Evolutionary conservation across 805 yeast species (phyloP).

Genomic region (Hanseniaspora pseudoguilliermondii): DNA sequence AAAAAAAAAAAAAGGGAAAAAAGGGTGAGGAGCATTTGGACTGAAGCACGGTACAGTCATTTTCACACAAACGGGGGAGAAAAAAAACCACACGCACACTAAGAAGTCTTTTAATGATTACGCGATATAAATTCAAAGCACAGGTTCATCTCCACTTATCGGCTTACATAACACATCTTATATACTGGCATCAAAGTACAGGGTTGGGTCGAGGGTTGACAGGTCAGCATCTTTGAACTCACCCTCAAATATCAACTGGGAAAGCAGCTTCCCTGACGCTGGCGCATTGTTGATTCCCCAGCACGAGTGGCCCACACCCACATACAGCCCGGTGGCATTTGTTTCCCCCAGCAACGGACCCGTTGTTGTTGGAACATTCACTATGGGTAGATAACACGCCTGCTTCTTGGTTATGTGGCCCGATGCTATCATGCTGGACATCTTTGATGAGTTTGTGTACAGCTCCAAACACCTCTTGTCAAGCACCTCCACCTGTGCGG

Average conservation of each 20-base stretch:
- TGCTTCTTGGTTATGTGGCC: constrained; percentile 74
- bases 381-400: constrained; percentile 90
- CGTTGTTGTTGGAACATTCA: constrained; percentile 80
- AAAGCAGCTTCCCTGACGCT: constrained; percentile 85
- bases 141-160: too few species aligned
- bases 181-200: constrained; percentile 66
- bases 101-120: too few species aligned
- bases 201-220: constrained; percentile 69
- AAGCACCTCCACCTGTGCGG: constrained; percentile 84
- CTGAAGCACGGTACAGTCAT: too few species aligned
- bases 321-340: constrained; percentile 59
- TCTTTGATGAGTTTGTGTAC: constrained; percentile 64
- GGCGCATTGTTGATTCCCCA: constrained; percentile 99
- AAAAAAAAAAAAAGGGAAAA: too few species aligned
- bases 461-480: constrained; percentile 78
- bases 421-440: constrained; percentile 53
- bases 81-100: too few species aligned
- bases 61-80: too few species aligned
- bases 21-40: too few species aligned
- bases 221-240: constrained; percentile 65
- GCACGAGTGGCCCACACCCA: constrained; percentile 92
- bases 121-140: too few species aligned
- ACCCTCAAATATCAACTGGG: constrained; percentile 79
- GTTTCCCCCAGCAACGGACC: constrained; percentile 95
- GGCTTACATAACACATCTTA: neutral